Base-by-base conservation (phyloP, 179 eudicot species). In the Heliamphora pulchella region DNA sequence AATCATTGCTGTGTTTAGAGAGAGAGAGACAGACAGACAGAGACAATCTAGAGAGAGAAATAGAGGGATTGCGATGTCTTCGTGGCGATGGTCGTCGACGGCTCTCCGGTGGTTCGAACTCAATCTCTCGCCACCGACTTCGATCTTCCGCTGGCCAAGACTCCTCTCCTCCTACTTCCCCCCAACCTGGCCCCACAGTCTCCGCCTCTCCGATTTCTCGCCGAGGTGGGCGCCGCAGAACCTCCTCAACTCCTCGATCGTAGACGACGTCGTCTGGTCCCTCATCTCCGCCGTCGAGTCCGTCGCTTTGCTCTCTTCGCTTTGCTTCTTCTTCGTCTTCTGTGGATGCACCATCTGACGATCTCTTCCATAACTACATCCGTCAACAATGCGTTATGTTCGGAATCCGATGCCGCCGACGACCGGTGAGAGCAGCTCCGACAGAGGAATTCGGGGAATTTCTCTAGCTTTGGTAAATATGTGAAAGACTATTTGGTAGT, bases 271-370 rank as follows among this genome's bases (percentile, higher is more conserved):
- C 51, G 8, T 85, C 2, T 87, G 89, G 89, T 65, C 81, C 1
- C 13, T 86, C 18, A 65, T 86, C 81, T 74, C 82, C 22, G 88
- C 88, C 44, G 72, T 86, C 22, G 88, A 86, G 81, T 83, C 86
- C 5, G 84, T 87, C 3, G 86, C 84, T 13, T 59, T 87, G 43
- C 86, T 87, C 53, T 80, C 86, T 51, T 76, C 83, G 83, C 84
- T 87, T 76, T 81, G 86, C 77, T 82, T 83, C 80, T 87, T 84
- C 85, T 81, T 50, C 85, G 74, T 86, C 17, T 82, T 86, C 80
- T 86, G 88, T 62, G 86, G 86, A 31, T 84, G 84, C 39, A 84
- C 84, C 3, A 14, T 84, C 66, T 84, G 76, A 84, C 46, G 31
- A 31, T 31, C 79, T 81, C 57, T 43, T 53, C 18, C 2, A 10